Conservation (phyloP, 805 yeast species). For the Starmerella floris region DNA sequence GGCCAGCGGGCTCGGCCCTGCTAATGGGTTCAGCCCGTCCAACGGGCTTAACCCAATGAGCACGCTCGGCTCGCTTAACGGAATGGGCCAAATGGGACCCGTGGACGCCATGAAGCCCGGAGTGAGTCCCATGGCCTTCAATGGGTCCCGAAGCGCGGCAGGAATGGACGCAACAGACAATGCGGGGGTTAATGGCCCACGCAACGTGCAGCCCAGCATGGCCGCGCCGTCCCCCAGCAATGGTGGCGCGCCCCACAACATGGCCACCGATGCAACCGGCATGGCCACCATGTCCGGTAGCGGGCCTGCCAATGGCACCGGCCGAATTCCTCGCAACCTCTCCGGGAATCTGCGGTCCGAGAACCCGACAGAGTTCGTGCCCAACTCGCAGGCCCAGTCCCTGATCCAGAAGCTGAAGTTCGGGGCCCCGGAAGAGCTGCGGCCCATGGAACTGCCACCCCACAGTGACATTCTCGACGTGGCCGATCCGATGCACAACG, state of each 20-base stretch:
- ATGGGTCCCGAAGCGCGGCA: neutral
- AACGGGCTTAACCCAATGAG: neutral
- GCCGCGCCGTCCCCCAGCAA: neutral
- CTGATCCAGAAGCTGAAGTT: constrained; percentile 15
- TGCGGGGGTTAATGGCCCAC: neutral
- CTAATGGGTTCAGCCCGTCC: neutral
- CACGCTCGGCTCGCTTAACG: neutral
- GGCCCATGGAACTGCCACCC: constrained; percentile 5
- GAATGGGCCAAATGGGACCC: neutral
- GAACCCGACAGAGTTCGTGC: too few relatives aligned
- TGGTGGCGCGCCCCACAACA: neutral
- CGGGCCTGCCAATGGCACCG: neutral
- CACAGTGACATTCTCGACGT: constrained; percentile 11
- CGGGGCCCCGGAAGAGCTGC: constrained; percentile 15
- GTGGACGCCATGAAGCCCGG: neutral
- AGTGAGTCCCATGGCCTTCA: neutral
- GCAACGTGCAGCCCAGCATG: neutral
- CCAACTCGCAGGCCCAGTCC: constrained; percentile 9
- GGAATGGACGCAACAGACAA: too few relatives aligned
- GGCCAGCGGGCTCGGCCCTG: too few relatives aligned
- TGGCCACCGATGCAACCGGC: neutral
- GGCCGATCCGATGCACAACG: constrained; percentile 7
- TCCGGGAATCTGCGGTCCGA: neutral
- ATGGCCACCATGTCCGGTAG: neutral
- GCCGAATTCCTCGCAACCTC: neutral